A percentile compares a stretch with the other conserved stretches of the same genome.
Evolutionary conservation across 2,329 filamentous ascomycete species (phyloP).

Genomic region (Ophiostoma sp.): DNA sequence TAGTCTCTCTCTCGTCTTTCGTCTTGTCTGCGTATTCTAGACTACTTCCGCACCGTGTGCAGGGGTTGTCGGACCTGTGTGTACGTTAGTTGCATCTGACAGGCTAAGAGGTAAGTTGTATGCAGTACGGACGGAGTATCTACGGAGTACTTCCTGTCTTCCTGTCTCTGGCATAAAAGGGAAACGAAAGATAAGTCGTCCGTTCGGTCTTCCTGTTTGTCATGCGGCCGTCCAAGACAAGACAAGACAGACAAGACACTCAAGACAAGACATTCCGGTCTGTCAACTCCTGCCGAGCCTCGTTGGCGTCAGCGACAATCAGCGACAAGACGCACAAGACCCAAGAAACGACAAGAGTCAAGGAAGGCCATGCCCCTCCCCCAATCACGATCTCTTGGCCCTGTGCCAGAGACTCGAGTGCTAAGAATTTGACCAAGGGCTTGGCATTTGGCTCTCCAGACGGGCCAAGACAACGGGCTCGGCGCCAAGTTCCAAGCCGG

Average conservation of each 20-base stretch:
- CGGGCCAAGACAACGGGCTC: neutral
- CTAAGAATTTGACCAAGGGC: neutral
- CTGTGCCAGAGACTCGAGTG: conserved; percentile 1
- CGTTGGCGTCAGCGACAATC: neutral
- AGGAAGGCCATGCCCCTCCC: neutral
- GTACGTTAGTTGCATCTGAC: neutral
- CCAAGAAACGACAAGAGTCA: neutral
- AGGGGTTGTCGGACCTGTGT: neutral
- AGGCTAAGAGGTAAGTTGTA: neutral
- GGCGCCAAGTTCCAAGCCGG: conserved; percentile 1
- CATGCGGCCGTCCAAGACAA: too few species aligned
- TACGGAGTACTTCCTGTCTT: neutral
- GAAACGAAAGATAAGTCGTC: too few species aligned
- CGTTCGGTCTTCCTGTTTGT: too few species aligned
- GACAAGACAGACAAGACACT: too few species aligned
- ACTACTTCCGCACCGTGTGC: neutral
- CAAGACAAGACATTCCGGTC: neutral
- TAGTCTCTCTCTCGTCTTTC: neutral
- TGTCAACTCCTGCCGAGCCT: conserved; percentile 13
- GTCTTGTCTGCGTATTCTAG: neutral
- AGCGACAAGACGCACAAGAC: neutral
- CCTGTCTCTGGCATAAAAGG: too few species aligned
- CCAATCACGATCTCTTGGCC: neutral
- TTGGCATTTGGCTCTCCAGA: conserved; percentile 10
- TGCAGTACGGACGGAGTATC: neutral